These are phyloP conservation scores for Didymella segeticola DNA, from an alignment of 2,329 filamentous ascomycete species.

Conservation along the genomic window DNA sequence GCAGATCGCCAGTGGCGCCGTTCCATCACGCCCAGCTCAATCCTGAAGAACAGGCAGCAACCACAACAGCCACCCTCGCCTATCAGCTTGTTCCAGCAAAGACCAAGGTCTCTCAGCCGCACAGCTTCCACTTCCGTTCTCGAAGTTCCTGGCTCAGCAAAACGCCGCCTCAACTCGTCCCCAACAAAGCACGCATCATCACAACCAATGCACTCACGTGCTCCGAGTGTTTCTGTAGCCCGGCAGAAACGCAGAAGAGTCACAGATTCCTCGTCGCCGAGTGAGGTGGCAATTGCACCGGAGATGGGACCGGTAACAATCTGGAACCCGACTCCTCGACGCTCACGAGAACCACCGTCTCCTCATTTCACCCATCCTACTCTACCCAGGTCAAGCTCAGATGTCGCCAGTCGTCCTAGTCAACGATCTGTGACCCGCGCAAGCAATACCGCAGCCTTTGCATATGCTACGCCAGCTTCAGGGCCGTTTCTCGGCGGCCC, in stretches of 20 bases:
- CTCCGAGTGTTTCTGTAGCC: slow-evolving; percentile 42
- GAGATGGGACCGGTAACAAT: slow-evolving; percentile 36
- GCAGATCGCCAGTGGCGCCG: slow-evolving; percentile 44
- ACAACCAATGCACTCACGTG: slow-evolving; percentile 40
- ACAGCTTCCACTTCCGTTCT: slow-evolving; percentile 40
- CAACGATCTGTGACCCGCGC: slow-evolving; percentile 45
- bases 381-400: slow-evolving; percentile 39
- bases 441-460: slow-evolving; percentile 60
- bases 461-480: slow-evolving; percentile 79
- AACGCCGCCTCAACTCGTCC: slow-evolving; percentile 41
- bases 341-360: slow-evolving; percentile 53
- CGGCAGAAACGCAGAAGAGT: slow-evolving; percentile 58
- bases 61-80: slow-evolving; percentile 47
- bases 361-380: slow-evolving; percentile 47
- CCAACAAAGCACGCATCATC: slow-evolving; percentile 38
- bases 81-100: slow-evolving; percentile 40
- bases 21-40: slow-evolving; percentile 44
- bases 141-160: slow-evolving; percentile 33
- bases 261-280: slow-evolving; percentile 38
- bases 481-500: slow-evolving; percentile 42
- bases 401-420: slow-evolving; percentile 52
- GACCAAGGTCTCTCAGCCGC: slow-evolving; percentile 35
- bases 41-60: slow-evolving; percentile 39
- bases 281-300: slow-evolving; percentile 17
- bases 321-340: slow-evolving; percentile 51